These are phyloP conservation scores for Lentinula detonsa DNA, from an alignment of 768 basidiomycete genomes.

Conservation along the genomic window DNA sequence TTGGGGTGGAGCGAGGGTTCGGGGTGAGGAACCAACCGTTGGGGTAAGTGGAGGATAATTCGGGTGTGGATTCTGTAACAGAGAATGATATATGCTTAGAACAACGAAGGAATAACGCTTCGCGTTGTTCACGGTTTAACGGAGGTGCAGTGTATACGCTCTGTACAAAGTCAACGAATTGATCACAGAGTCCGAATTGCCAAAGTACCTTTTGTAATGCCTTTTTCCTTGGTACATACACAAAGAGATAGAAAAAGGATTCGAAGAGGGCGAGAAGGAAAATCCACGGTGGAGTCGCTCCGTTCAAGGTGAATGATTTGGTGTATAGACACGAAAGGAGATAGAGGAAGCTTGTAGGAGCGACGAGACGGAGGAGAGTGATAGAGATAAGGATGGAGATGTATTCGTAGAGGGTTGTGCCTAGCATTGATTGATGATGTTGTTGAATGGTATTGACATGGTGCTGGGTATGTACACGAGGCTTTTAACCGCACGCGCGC, in stretches of 20 bases:
- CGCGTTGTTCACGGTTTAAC: slow-evolving; percentile 34
- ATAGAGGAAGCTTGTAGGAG: slow-evolving; percentile 40
- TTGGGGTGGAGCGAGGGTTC: neutral
- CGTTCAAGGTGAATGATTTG: neutral
- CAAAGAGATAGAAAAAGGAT: slow-evolving; percentile 38
- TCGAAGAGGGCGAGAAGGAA: slow-evolving; percentile 35
- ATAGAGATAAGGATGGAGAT: slow-evolving; percentile 46
- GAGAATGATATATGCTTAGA: slow-evolving; percentile 15
- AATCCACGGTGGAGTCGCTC: slow-evolving; percentile 13
- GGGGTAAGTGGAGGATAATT: slow-evolving; percentile 17
- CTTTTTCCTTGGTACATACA: slow-evolving; percentile 42
- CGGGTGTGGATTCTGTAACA: too few species aligned
- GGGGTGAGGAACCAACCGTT: slow-evolving; percentile 49
- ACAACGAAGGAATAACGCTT: slow-evolving; percentile 45
- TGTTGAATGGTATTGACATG: too few species aligned
- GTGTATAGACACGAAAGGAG: neutral
- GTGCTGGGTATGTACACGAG: too few species aligned
- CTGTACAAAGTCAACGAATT: slow-evolving; percentile 9
- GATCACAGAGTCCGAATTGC: too few species aligned
- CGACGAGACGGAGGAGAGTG: slow-evolving; percentile 36
- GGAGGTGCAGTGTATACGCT: slow-evolving; percentile 33
- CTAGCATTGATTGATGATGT: slow-evolving; percentile 16
- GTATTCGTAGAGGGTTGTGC: slow-evolving; percentile 44
- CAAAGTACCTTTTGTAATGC: slow-evolving; percentile 40
- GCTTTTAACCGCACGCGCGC: too few species aligned